A percentile compares a stretch with the other conserved stretches of the same genome.
These are phyloP conservation scores for Dendrostoma leiphaemia DNA, from an alignment of 2,329 filamentous ascomycete genomes.

Conservation along the genomic window DNA sequence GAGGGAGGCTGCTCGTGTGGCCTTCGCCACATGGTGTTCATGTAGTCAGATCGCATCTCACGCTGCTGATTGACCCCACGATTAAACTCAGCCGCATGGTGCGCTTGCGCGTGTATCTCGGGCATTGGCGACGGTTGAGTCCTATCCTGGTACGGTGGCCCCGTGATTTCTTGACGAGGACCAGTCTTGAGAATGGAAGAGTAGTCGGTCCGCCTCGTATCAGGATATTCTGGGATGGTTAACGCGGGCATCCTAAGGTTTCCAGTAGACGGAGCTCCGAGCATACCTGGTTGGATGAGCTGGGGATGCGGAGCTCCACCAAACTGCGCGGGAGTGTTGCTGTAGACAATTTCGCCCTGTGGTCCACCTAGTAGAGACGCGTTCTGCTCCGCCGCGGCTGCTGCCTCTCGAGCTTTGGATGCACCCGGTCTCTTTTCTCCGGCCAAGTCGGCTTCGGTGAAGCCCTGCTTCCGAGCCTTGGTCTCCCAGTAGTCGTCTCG, in stretches of 20 bases:
- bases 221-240: conserved; percentile 75
- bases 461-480: conserved; percentile 95
- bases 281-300: conserved; percentile 70
- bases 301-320: conserved; percentile 66
- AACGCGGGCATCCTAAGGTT: conserved; percentile 79
- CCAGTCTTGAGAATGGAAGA: conserved; percentile 73
- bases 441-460: conserved; percentile 93
- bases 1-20: conserved; percentile 72
- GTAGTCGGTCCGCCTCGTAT: conserved; percentile 77
- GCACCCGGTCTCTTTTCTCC: conserved; percentile 95
- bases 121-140: conserved; percentile 71
- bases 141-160: conserved; percentile 83
- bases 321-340: conserved; percentile 66
- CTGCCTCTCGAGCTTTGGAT: conserved; percentile 81
- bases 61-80: conserved; percentile 79
- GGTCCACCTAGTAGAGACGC: conserved; percentile 63
- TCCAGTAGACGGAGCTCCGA: conserved; percentile 56
- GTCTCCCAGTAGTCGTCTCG: conserved; percentile 99
- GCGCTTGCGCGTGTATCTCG: conserved; percentile 82
- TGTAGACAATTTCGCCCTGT: conserved; percentile 87
- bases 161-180: conserved; percentile 85
- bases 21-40: conserved; percentile 78
- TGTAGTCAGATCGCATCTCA: conserved; percentile 73
- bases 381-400: conserved; percentile 63
- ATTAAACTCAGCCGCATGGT: conserved; percentile 88